Evolutionary conservation across 2,329 filamentous ascomycete genomes (phyloP).

Genomic region (Fusarium sp.): DNA sequence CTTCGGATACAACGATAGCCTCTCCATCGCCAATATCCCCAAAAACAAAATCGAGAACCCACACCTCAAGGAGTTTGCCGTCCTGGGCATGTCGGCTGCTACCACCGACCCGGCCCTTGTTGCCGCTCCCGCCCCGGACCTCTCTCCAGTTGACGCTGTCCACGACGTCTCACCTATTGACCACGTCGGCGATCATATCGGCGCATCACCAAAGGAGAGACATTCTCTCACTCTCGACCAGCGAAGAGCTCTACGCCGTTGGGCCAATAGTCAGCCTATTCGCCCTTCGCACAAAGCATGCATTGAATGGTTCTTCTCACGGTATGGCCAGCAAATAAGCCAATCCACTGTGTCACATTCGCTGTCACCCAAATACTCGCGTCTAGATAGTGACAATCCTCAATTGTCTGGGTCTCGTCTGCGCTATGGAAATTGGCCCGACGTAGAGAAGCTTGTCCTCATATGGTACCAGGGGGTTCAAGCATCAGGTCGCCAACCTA

Average conservation of each 20-base stretch:
- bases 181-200: slow-evolving; percentile 20
- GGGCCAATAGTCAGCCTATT: slow-evolving; percentile 69
- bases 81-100: slow-evolving; percentile 54
- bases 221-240: slow-evolving; percentile 73
- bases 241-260: slow-evolving; percentile 70
- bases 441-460: slow-evolving; percentile 70
- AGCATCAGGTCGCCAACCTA: slow-evolving; percentile 67
- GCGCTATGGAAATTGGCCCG: slow-evolving; percentile 74
- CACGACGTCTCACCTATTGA: slow-evolving; percentile 38
- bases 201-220: slow-evolving; percentile 59
- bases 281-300: slow-evolving; percentile 72
- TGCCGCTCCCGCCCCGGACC: slow-evolving; percentile 50
- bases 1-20: slow-evolving; percentile 59
- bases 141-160: slow-evolving; percentile 46
- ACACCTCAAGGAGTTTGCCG: slow-evolving; percentile 50
- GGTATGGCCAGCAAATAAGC: slow-evolving; percentile 72
- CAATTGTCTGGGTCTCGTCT: slow-evolving; percentile 73
- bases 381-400: slow-evolving; percentile 70
- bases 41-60: slow-evolving; percentile 51
- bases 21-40: slow-evolving; percentile 46
- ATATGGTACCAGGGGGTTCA: slow-evolving; percentile 68
- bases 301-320: slow-evolving; percentile 72
- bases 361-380: slow-evolving; percentile 71
- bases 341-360: slow-evolving; percentile 74
- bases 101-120: slow-evolving; percentile 57